Conservation (phyloP, 306 rosid species). For the Calophaca sinica region DNA sequence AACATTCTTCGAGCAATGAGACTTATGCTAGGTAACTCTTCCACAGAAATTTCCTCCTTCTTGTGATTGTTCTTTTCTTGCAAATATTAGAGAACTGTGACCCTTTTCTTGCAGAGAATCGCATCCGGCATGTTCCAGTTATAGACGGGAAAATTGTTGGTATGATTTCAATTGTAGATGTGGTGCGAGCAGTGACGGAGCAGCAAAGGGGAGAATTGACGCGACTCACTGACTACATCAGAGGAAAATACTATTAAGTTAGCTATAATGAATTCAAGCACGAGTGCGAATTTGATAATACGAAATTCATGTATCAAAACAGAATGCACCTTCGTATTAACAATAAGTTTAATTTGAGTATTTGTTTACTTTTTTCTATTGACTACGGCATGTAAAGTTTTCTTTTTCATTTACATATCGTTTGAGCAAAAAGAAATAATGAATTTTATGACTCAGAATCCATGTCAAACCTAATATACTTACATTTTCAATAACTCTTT, state of each 20-base stretch:
- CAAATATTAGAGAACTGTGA: background rate
- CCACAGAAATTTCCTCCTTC: background rate
- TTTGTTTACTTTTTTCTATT: background rate
- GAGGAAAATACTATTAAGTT: slow-evolving; percentile 68
- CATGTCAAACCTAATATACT: too few relatives aligned
- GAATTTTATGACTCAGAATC: too few relatives aligned
- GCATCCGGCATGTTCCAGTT: slow-evolving; percentile 81
- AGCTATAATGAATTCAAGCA: slow-evolving; percentile 30
- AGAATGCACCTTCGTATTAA: slow-evolving; percentile 3
- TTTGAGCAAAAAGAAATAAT: too few relatives aligned
- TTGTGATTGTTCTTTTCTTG: too few relatives aligned
- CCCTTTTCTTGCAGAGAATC: slow-evolving; percentile 57
- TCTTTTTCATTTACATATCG: too few relatives aligned
- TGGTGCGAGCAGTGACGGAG: slow-evolving; percentile 79
- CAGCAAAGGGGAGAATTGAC: slow-evolving; percentile 84
- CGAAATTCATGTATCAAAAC: slow-evolving; percentile 20
- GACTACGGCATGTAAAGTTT: too few relatives aligned
- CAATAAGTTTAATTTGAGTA: slow-evolving; percentile 1
- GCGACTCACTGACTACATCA: slow-evolving; percentile 70
- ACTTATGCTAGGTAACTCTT: slow-evolving; percentile 77
- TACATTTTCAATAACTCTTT: too few relatives aligned
- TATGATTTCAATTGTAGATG: slow-evolving; percentile 87
- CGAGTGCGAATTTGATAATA: background rate
- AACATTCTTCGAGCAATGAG: slow-evolving; percentile 91
- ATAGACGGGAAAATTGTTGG: slow-evolving; percentile 89